A percentile compares a stretch with the other conserved stretches of the same genome.
These are phyloP conservation scores for Wickerhamomyces strasburgensis DNA, from an alignment of 805 yeast species.

Conservation along the genomic window DNA sequence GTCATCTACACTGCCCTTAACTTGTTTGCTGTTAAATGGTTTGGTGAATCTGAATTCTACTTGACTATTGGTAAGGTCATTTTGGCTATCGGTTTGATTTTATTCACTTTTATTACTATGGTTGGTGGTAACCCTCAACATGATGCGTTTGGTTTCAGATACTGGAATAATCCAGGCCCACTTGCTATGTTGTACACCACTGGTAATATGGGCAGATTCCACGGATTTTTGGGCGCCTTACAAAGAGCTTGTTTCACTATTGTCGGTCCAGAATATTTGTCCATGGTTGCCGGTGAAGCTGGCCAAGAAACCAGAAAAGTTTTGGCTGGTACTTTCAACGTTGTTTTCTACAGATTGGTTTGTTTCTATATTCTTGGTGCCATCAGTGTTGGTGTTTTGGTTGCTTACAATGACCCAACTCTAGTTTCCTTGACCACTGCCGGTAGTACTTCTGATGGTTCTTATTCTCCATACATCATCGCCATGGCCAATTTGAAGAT, in stretches of 20 bases:
- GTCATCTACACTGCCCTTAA: conserved; percentile 59
- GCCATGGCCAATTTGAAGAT: conserved; percentile 49
- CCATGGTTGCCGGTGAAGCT: conserved; percentile 80
- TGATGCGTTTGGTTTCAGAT: conserved; percentile 56
- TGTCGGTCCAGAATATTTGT: conserved; percentile 80
- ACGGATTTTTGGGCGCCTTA: conserved; percentile 68
- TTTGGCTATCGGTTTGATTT: conserved; percentile 63
- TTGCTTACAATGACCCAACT: conserved; percentile 55
- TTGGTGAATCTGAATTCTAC: conserved; percentile 82
- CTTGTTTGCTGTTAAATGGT: conserved; percentile 63
- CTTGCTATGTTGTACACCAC: conserved; percentile 49
- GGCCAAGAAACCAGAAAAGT: conserved; percentile 65
- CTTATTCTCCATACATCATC: conserved; percentile 53
- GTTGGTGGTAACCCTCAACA: conserved; percentile 79
- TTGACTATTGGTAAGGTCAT: conserved; percentile 66
- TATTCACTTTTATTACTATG: conserved; percentile 76
- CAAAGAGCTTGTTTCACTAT: conserved; percentile 70
- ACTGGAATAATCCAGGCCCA: conserved; percentile 48
- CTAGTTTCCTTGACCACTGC: conserved; percentile 49
- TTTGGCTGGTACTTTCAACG: conserved; percentile 69
- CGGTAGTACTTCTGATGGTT: conserved; percentile 53
- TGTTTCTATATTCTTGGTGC: conserved; percentile 64
- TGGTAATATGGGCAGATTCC: conserved; percentile 59
- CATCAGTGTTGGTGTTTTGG: conserved; percentile 60
- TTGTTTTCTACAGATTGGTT: conserved; percentile 58